Conservation (phyloP, 345 rosid genomes). For the Ricinus communis region DNA sequence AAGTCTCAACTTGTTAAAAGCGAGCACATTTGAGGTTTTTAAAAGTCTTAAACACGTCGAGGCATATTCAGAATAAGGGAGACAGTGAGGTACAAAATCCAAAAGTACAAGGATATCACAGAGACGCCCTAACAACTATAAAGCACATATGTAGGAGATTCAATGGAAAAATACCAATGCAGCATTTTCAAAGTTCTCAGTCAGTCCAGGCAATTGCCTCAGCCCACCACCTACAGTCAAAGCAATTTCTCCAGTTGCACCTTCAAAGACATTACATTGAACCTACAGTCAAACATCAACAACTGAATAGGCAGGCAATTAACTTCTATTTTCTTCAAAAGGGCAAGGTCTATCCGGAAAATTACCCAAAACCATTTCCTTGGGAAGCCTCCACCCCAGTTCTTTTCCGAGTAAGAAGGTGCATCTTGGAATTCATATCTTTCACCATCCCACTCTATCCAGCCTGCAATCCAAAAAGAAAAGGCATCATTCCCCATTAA, state of each 20-base stretch:
- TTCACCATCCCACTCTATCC: conserved; percentile 98
- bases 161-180: conserved; percentile 59
- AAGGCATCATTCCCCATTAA: conserved; percentile 2
- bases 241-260: conserved; percentile 81
- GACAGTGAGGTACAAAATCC: conserved; percentile 2
- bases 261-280: conserved; percentile 88
- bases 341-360: conserved; percentile 7
- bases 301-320: conserved; percentile 12
- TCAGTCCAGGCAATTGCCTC: conserved; percentile 79
- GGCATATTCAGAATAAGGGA: conserved; percentile 1
- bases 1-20: not conserved
- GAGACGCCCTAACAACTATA: too few relatives aligned
- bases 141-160: not conserved
- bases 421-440: conserved; percentile 84
- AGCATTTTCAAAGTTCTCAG: conserved; percentile 74
- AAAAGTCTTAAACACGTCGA: not conserved
- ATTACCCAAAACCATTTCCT: conserved; percentile 98
- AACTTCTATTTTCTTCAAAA: not conserved
- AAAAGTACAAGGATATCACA: conserved; percentile 4
- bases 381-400: conserved; percentile 98
- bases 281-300: conserved; percentile 48
- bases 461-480: conserved; percentile 52
- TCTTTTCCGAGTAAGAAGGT: conserved; percentile 95
- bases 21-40: not conserved
- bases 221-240: conserved; percentile 88